Evolutionary conservation across 2,329 filamentous ascomycete genomes (phyloP).

Genomic region (Aspergillus aculeatus): DNA sequence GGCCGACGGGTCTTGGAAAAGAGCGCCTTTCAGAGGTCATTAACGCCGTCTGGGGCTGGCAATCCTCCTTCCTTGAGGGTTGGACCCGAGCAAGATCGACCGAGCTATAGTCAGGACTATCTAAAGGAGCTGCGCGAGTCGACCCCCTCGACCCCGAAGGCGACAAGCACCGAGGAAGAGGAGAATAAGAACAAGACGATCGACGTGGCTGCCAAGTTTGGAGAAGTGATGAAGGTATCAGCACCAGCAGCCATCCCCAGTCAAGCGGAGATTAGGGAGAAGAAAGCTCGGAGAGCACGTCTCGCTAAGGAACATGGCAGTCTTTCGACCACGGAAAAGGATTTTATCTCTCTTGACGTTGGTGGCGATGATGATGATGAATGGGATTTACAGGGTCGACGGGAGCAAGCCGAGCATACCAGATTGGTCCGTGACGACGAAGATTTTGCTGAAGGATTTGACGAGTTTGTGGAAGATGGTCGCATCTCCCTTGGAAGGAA

Average conservation of each 20-base stretch:
- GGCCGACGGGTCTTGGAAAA: constrained; percentile 66
- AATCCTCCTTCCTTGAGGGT: constrained; percentile 59
- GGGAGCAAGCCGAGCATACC: constrained; percentile 67
- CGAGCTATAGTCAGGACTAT: constrained; percentile 82
- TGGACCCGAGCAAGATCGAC: constrained; percentile 65
- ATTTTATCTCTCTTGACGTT: constrained; percentile 46
- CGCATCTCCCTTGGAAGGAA: constrained; percentile 74
- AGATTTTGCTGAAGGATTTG: constrained; percentile 88
- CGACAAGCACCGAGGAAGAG: constrained; percentile 27
- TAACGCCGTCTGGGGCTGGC: constrained; percentile 46
- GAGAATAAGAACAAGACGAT: constrained; percentile 54
- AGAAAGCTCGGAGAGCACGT: constrained; percentile 83
- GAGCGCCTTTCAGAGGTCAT: constrained; percentile 61
- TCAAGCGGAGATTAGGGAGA: constrained; percentile 81
- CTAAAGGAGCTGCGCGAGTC: constrained; percentile 81
- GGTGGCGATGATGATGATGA: constrained; percentile 41
- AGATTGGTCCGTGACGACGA: constrained; percentile 83
- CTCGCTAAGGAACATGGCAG: constrained; percentile 64
- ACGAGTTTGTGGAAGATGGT: constrained; percentile 85
- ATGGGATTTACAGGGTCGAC: constrained; percentile 50
- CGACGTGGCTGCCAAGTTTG: constrained; percentile 51
- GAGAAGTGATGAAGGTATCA: constrained; percentile 37
- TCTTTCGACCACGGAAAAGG: constrained; percentile 59
- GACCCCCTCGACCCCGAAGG: constrained; percentile 77
- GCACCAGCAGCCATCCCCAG: constrained; percentile 63